Base-by-base conservation (phyloP, 1,284 basidiomycete species). In the Trametes versicolor region DNA sequence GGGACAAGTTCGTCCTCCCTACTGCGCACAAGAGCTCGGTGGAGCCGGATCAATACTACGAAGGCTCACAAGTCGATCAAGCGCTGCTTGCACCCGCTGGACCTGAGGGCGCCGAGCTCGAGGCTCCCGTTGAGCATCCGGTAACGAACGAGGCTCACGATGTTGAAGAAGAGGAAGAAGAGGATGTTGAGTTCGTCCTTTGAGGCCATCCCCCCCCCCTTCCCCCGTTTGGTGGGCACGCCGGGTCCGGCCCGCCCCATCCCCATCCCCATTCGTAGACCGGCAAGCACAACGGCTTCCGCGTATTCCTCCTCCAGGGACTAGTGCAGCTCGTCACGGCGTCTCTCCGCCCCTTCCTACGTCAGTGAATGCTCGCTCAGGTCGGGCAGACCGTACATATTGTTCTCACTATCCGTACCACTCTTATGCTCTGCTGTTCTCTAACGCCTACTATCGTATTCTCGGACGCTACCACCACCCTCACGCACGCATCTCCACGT, bases 1-100 rank as follows among this genome's bases (percentile, higher is more conserved):
- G 92, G 88, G 81, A 85, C 71, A 77, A 81, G 61, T 95, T 87
- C 76, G 86, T 95, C 19, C 77, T 95, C n/a, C 94, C 93, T 0
- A 85, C 85, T 69, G 92, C 93, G 0, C 71, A 71, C 27, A 71
- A 66, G 60, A 90, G 88, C 70, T 41, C 51, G 7, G 61, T 71
- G n/a, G 67, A 68, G 54, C 54, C 36, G 21, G 65, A 64, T 8
- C 60, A 56, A 8, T 55, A 51, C 9, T 36, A 64, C 8, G 62
- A 56, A 8, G 58, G 53, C 13, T 36, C 32, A 19, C 34, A 41
- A 21, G 25, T 60, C 23, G 37, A 4, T 17, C 50, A 65, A 43
- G 50, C 43, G 13, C n/a, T 45, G 13, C 13, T 52, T 17, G 66
- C 34, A 15, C 10, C 48, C 34, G 51, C 69, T 50, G 50, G 54